Conservation (phyloP, 2,329 filamentous ascomycete genomes). For the Cladosporium sp. region DNA sequence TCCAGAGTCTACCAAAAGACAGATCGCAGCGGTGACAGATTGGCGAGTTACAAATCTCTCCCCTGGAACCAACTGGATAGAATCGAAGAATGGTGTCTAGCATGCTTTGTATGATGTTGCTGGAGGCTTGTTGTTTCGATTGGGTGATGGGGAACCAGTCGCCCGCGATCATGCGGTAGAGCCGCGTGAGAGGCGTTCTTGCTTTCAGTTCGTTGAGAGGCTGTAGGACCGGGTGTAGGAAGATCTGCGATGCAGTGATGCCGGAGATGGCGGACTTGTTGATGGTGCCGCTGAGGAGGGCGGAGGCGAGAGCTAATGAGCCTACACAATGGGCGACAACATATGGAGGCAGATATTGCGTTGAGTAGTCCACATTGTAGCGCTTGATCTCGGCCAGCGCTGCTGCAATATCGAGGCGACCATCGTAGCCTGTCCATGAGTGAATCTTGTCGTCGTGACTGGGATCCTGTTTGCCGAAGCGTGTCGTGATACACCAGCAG, state of each 20-base stretch:
- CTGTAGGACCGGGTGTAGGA: not conserved
- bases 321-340: constrained; percentile 65
- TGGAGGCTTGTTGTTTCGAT: constrained; percentile 53
- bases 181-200: constrained; percentile 50
- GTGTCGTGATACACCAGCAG: constrained; percentile 59
- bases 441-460: constrained; percentile 39
- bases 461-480: constrained; percentile 50
- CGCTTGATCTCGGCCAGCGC: constrained; percentile 55
- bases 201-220: constrained; percentile 44
- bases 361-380: constrained; percentile 21
- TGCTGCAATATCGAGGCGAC: constrained; percentile 60
- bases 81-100: constrained; percentile 42
- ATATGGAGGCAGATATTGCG: constrained; percentile 49
- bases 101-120: constrained; percentile 33
- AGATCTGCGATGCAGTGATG: constrained; percentile 56
- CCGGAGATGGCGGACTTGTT: constrained; percentile 59
- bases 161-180: constrained; percentile 48
- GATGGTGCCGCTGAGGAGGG: constrained; percentile 64
- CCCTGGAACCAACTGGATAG: constrained; percentile 52
- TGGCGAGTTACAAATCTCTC: constrained; percentile 62
- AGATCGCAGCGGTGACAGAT: constrained; percentile 62
- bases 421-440: constrained; percentile 61
- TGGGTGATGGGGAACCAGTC: constrained; percentile 56
- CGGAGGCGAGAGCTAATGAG: constrained; percentile 58
- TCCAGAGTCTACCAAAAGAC: constrained; percentile 63